Base-by-base conservation (phyloP, 208 protist genomes). In the Vickermania ingenoplastis region DNA sequence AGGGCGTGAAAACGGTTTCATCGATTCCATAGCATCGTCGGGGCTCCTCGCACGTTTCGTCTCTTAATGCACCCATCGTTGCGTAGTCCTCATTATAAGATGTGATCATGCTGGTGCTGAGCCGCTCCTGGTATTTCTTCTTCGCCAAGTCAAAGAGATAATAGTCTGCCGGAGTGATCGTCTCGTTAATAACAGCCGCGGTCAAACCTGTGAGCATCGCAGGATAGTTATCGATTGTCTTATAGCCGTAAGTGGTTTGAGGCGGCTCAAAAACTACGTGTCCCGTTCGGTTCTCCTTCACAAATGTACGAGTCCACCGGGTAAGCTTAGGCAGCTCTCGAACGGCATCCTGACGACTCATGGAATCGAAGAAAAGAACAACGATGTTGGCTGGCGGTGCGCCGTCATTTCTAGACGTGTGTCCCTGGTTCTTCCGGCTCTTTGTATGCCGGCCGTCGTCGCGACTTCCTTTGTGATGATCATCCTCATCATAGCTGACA, bases 331-430 rank as follows among this genome's bases (percentile, higher is more conserved):
- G 51, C 23, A 55, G 51, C 21, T 7, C 11, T 21, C 51, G 51
- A 55, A 7, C 13, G 23, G 23, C 7, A 13, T 7, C 51, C 23
- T n/a, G 51, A 7, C 21, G 7, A 21, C 51, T 55, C 51, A 25
- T 22, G 7, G 51, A 55, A 21, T 55, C 51, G 21, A 55, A 25
- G 21, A 55, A 11, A 21, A 55, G 51, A 7, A 55, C 23, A 5
- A 55, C 14, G 13, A 55, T 22, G 51, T 55, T 55, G 51, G 13
- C 23, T 21, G 51, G 51, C 21, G 51, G 51, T n/a, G n/a, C n/a
- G n/a, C n/a, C n/a, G n/a, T n/a, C n/a, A n/a, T n/a, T n/a, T n/a
- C n/a, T n/a, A n/a, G n/a, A n/a, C n/a, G n/a, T n/a, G n/a, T n/a
- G n/a, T n/a, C n/a, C n/a, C n/a, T n/a, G n/a, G n/a, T n/a, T n/a